phyloP scores from a whole-genome alignment of 2,329 filamentous ascomycete genomes.

The Massarina eburnea region DNA sequence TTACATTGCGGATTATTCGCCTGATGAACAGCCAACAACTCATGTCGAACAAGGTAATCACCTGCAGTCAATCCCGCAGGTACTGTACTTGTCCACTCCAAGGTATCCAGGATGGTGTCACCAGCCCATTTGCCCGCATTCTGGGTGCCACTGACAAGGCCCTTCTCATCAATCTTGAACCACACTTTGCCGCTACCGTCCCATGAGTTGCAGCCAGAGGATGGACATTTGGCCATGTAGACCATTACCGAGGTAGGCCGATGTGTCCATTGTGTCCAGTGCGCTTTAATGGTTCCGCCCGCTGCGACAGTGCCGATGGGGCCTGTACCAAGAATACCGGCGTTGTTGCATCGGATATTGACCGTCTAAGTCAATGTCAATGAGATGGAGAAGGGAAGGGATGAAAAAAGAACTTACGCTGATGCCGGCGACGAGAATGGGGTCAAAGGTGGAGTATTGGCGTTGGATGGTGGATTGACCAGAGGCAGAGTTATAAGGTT shows the following conservation, averaged over 20 bases:
- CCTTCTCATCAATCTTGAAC: slow-evolving; percentile 61
- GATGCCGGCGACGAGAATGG: slow-evolving; percentile 29
- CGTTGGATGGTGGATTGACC: slow-evolving; percentile 31
- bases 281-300: slow-evolving; percentile 52
- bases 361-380: slow-evolving; percentile 17
- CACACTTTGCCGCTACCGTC: slow-evolving; percentile 55
- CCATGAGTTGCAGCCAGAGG: slow-evolving; percentile 49
- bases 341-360: slow-evolving; percentile 38
- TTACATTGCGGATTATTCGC: slow-evolving; percentile 52
- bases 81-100: slow-evolving; percentile 55
- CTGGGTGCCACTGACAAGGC: slow-evolving; percentile 49
- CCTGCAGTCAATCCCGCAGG: slow-evolving; percentile 52
- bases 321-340: slow-evolving; percentile 27
- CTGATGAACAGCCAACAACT: slow-evolving; percentile 60
- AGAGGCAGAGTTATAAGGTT: slow-evolving; percentile 28
- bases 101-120: slow-evolving; percentile 48
- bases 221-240: slow-evolving; percentile 54
- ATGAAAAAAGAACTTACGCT: slow-evolving; percentile 14
- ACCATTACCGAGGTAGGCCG: slow-evolving; percentile 59
- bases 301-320: slow-evolving; percentile 51
- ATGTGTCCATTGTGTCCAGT: slow-evolving; percentile 61
- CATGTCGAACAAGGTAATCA: slow-evolving; percentile 60
- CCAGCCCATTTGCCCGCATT: slow-evolving; percentile 54
- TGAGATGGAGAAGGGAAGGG: not conserved
- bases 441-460: slow-evolving; percentile 31